Evolutionary conservation across 495 filamentous ascomycete genomes (phyloP).

Genomic region (Penicillium subrubescens): DNA sequence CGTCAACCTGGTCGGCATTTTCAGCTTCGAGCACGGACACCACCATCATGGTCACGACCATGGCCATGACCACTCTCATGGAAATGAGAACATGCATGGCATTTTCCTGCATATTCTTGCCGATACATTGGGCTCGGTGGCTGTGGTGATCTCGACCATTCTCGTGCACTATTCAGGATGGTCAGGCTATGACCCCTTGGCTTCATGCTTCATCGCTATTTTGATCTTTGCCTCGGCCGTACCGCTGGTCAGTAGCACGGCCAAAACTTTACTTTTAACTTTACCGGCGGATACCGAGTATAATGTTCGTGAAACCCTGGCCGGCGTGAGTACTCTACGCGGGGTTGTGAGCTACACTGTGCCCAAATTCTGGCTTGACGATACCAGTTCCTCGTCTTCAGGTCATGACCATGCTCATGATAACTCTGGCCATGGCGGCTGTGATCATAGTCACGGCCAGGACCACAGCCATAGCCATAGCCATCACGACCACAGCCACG

Average conservation of each 20-base stretch:
- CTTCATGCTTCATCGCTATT: constrained; percentile 90
- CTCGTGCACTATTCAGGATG: constrained; percentile 84
- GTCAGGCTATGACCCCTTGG: constrained; percentile 94
- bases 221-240: constrained; percentile 88
- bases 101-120: constrained; percentile 96
- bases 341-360: constrained; percentile 86
- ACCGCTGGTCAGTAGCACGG: constrained; percentile 83
- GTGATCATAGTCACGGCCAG: constrained; percentile 18
- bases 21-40: constrained; percentile 76
- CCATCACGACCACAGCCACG: constrained; percentile 6
- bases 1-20: constrained; percentile 91
- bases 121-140: constrained; percentile 90
- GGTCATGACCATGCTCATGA: constrained; percentile 22
- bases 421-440: constrained; percentile 16
- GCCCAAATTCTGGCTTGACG: constrained; percentile 93
- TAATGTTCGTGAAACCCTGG: constrained; percentile 78
- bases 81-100: constrained; percentile 99
- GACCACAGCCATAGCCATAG: constrained; percentile 6
- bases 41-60: constrained; percentile 61
- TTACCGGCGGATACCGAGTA: constrained; percentile 88
- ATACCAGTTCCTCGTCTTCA: constrained; percentile 48
- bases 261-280: constrained; percentile 77
- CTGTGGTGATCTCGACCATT: constrained; percentile 89
- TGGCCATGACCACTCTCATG: constrained; percentile 69
- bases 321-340: constrained; percentile 76